These are phyloP conservation scores for Aureobasidium sp. DNA, from an alignment of 2,329 filamentous ascomycete species.

Conservation along the genomic window DNA sequence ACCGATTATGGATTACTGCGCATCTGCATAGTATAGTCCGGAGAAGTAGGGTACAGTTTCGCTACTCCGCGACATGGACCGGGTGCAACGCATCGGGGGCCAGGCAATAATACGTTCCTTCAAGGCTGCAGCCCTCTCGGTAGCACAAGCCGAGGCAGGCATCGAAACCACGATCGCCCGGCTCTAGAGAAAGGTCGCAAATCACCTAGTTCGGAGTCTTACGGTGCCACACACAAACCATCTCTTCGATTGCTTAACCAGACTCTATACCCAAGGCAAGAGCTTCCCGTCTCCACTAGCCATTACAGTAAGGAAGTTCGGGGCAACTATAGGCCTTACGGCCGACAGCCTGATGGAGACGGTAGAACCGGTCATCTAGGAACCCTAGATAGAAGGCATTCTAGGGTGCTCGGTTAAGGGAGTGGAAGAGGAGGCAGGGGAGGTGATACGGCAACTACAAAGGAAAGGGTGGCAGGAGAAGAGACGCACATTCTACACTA, in stretches of 20 bases:
- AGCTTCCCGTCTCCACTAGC: neutral
- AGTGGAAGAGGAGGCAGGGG: neutral
- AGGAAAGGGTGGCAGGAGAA: neutral
- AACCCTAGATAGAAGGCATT: neutral
- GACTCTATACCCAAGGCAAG: neutral
- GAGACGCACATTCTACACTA: neutral
- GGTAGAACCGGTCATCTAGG: neutral
- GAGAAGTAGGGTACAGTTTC: neutral
- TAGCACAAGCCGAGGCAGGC: neutral
- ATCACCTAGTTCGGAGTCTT: neutral
- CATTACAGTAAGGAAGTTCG: neutral
- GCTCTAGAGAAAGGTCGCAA: neutral
- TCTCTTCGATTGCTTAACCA: neutral
- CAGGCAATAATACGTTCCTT: neutral
- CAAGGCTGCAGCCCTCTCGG: too few relatives aligned
- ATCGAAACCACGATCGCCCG: neutral
- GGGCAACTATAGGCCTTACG: neutral
- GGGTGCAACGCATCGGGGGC: neutral
- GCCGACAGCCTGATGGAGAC: slow-evolving; percentile 1
- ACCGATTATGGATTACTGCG: neutral
- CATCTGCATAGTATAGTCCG: neutral
- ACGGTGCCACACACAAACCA: neutral
- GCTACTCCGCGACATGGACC: neutral
- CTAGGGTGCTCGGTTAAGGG: neutral
- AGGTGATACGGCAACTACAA: neutral